Conservation (phyloP, 345 rosid species). For the Hypericum perforatum region DNA sequence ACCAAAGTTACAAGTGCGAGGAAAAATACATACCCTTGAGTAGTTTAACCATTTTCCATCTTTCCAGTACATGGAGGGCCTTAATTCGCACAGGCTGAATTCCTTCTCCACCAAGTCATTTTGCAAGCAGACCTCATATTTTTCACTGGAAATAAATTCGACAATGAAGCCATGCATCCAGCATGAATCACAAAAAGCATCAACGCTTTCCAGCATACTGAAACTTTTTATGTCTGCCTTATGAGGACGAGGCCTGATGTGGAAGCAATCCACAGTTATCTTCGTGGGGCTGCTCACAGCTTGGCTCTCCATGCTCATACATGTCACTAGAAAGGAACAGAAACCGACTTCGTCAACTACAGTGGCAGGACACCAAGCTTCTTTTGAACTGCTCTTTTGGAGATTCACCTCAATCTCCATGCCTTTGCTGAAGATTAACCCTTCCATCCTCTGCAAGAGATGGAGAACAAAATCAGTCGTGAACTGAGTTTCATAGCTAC, state of each 20-base stretch:
- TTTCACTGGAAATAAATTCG: conserved; percentile 7
- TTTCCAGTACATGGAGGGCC: no score
- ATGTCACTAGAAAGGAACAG: conserved; percentile 8
- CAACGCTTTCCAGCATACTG: conserved; percentile 4
- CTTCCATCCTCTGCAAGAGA: conserved; percentile 8
- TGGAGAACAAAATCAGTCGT: conserved; percentile 4
- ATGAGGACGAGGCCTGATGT: conserved; percentile 8
- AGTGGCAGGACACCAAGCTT: conserved; percentile 7
- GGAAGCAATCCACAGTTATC: conserved; percentile 9
- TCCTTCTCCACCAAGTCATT: not conserved
- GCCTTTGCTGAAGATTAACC: conserved; percentile 6
- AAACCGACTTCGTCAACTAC: conserved; percentile 11
- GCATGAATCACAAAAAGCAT: conserved; percentile 8
- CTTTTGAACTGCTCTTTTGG: not conserved
- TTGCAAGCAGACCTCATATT: not conserved
- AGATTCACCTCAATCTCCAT: conserved; percentile 10
- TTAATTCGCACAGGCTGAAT: not conserved
- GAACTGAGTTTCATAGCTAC: no score
- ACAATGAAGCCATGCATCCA: conserved; percentile 8
- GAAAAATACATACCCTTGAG: no score
- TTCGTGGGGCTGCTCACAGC: no score
- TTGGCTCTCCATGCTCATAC: not conserved
- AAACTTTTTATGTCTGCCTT: conserved; percentile 1
- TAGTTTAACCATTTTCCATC: no score
- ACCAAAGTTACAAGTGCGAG: no score